Evolutionary conservation across 805 yeast species (phyloP), one percentile per base, ranked within the genome.

Genomic region (Pichia pseudocactophila): DNA sequence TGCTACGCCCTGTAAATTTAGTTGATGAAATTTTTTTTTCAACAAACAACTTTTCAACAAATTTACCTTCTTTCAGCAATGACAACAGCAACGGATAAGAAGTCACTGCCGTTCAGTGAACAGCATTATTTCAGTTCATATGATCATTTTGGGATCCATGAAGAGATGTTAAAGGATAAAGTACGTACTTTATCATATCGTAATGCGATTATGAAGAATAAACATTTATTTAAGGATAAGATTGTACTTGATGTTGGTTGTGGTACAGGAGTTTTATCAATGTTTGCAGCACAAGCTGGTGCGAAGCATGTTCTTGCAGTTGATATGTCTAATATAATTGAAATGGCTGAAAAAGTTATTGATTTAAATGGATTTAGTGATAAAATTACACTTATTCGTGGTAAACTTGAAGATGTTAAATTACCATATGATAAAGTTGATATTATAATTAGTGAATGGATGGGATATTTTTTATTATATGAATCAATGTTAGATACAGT

Each of bases 201-300:
- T 56, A 82, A 83, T 49, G 96, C 97, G 42, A 92, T 92, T 63
- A 78, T 78, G 68, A 87, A 86, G 63, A 92, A 92, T 70, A 81
- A 81, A 56, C 83, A 82, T 52, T 66, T 87, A 42, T 90, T 92
- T 71, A 87, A 88, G 62, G 97, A 80, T 64, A 92, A 92, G 69
- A 67, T 90, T 47, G 99, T 92, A 7, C 70, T 92, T 44, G 99
- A 92, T 66, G 98, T 92, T 44, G 99, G 99, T 39, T 94, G 98
- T 65, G 99, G 99, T 53, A 92, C 98, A 17, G 99, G 98, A 53
- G 88, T 92, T 52, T 68, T 92, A 49, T 89, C 97, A 20, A 86
- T 92, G 96, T 92, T 92, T 71, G 97, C 97, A 15, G 96, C 90
- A 39, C 82, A 81, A 59, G 95, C 97, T n/a, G 99, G 98, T 51